Base-by-base conservation (phyloP, 2,329 filamentous ascomycete species). In the Hypoxylon sp. region DNA sequence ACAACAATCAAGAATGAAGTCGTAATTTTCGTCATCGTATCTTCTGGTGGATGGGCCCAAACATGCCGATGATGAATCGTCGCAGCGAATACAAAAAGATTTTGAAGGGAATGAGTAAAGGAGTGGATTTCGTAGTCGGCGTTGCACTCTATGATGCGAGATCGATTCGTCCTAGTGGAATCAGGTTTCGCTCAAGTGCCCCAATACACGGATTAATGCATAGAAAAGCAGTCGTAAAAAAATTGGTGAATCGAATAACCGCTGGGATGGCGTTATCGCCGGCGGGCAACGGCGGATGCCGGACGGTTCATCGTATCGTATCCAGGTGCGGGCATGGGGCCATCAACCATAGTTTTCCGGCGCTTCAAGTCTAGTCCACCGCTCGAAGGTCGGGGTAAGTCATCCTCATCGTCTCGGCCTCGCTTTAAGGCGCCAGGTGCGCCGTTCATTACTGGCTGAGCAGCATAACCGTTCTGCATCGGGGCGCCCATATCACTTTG, bases 301-400 rank as follows among this genome's bases (percentile, higher is more conserved):
- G 83, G 78, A 67, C 84, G 82, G 68, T 77, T 83, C 74, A 85
- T 79, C 16, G 81, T 71, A 50, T 87, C 84, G 71, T 85, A 87
- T 16, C 76, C 78, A 20, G 84, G 79, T 20, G 80, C 77, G 22
- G 84, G 79, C n/a, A 85, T 81, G 2, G 82, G 80, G 9, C 83
- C 81, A 71, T 92, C 89, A 67, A 88, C 85, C 70, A 91, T 83
- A 0, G 91, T 94, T 83, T 94, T 95, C 68, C 92, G 89, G 71
- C 93, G 89, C 81, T 96, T 96, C 63, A 91, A 78, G 20, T 91
- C 86, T 67, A 89, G 80, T 45, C 89, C 87, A 45, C 85, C 85
- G 73, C 85, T 89, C 38, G 87, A 84, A 20, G 90, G 86, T 11
- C 91, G 89, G 52, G 84, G 82, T 61, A 82, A 65, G 20, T 84